Conservation (phyloP, 441 rosid species). For the Populus hybrid region DNA sequence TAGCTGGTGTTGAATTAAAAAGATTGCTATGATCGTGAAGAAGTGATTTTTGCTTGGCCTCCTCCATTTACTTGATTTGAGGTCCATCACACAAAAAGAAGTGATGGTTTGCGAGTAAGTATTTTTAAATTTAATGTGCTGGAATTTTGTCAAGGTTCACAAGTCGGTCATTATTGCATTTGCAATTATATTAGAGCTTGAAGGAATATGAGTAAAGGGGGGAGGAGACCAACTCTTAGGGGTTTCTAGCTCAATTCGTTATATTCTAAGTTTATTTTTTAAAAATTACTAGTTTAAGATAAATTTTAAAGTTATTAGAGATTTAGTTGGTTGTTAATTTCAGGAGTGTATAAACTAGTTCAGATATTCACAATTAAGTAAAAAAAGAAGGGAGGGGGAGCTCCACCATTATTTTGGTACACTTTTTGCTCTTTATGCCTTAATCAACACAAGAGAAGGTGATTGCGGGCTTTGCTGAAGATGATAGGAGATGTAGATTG, state of each 20-base stretch:
- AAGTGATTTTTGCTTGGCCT: constrained; percentile 2
- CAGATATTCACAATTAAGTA: too few species aligned
- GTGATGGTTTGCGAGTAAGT: background rate
- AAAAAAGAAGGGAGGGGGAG: too few species aligned
- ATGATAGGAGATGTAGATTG: background rate
- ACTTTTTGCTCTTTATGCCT: constrained; percentile 10
- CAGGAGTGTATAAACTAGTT: too few species aligned
- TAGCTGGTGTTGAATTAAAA: constrained; percentile 19
- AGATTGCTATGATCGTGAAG: constrained; percentile 12
- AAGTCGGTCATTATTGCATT: background rate
- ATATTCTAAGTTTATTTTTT: too few species aligned
- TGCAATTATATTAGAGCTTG: background rate
- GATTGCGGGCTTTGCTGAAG: constrained; percentile 8
- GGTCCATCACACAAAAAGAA: constrained; percentile 11
- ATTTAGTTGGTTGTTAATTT: too few species aligned
- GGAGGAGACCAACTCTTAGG: background rate
- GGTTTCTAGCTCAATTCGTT: too few species aligned
- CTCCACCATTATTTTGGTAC: background rate
- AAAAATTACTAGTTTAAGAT: too few species aligned
- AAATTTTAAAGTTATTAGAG: too few species aligned
- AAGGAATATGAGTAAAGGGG: constrained; percentile 4
- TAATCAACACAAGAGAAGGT: background rate
- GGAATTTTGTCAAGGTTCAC: background rate
- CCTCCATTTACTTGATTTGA: background rate
- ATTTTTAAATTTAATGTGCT: background rate